phyloP scores from a whole-genome alignment of 139 green algal species.

The Micromonas commoda region DNA sequence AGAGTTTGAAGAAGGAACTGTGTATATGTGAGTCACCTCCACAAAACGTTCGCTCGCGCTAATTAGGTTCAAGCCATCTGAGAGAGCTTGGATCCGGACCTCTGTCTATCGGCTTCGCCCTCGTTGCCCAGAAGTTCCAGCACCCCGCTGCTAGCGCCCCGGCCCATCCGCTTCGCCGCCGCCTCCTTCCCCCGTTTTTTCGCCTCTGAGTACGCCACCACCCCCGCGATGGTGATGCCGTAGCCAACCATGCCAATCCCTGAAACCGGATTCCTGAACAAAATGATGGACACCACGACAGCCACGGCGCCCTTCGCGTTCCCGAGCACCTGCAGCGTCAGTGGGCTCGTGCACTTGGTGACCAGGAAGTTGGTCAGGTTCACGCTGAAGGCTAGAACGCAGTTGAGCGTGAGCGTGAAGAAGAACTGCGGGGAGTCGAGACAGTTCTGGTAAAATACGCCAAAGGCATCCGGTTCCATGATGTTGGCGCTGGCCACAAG shows the following conservation, averaged over 20 bases:
- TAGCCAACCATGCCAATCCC: constrained; percentile 70
- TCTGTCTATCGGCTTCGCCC: too few species aligned
- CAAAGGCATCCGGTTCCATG: constrained; percentile 5
- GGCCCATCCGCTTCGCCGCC: background rate
- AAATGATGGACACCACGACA: constrained; percentile 64
- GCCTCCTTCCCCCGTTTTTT: background rate
- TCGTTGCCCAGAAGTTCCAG: too few species aligned
- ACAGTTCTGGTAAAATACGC: background rate
- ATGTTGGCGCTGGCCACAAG: constrained; percentile 58
- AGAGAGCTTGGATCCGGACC: too few species aligned
- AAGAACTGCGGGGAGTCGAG: background rate
- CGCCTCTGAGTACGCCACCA: background rate
- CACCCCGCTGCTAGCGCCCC: too few species aligned
- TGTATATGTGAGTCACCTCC: too few species aligned
- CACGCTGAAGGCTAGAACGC: constrained; percentile 79
- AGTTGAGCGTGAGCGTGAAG: constrained; percentile 52
- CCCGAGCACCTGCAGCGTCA: constrained; percentile 94
- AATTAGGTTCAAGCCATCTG: too few species aligned
- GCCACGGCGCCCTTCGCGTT: constrained; percentile 83
- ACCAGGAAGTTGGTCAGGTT: constrained; percentile 98
- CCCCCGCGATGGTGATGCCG: constrained; percentile 63
- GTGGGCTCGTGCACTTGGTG: constrained; percentile 84
- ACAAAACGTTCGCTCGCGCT: too few species aligned
- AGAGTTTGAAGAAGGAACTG: too few species aligned
- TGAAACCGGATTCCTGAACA: constrained; percentile 80